A percentile compares a stretch with the other conserved stretches of the same genome.
Evolutionary conservation across 257 asterid genomes (phyloP).

Genomic region (Dorcoceras hygrometricum): DNA sequence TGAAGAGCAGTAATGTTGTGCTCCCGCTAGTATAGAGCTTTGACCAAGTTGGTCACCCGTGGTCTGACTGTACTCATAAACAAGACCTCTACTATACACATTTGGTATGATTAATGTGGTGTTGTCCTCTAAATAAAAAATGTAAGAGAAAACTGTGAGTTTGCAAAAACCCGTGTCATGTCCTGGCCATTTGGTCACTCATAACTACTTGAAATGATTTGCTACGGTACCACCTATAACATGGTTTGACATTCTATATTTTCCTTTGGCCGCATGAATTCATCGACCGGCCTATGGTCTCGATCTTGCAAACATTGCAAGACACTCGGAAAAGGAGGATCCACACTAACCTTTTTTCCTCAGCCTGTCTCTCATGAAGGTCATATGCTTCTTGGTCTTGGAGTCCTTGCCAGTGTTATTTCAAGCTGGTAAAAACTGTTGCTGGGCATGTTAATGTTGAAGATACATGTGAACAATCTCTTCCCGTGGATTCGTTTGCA

Average conservation of each 20-base stretch:
- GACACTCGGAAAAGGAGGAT: neutral
- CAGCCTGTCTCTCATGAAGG: neutral
- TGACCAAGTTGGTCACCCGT: neutral
- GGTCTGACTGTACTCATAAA: neutral
- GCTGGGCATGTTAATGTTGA: neutral
- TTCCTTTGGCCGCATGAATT: neutral
- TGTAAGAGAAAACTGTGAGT: no score
- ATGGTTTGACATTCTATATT: neutral
- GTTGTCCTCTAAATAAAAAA: neutral
- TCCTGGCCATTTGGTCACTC: no score
- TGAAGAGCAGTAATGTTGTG: neutral
- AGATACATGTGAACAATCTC: neutral
- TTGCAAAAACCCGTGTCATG: no score
- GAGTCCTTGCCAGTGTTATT: no score
- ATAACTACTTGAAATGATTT: neutral
- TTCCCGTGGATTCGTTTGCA: neutral
- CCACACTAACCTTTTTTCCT: neutral
- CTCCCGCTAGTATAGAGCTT: neutral
- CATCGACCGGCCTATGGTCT: neutral
- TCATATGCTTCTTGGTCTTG: neutral
- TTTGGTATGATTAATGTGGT: neutral
- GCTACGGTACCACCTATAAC: neutral
- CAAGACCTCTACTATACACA: neutral
- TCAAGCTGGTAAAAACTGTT: neutral
- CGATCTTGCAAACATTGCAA: neutral